Evolutionary conservation across 164 flowering plant genomes (phyloP), one percentile per base, ranked within the genome.

Genomic region (Platanus orientalis): DNA sequence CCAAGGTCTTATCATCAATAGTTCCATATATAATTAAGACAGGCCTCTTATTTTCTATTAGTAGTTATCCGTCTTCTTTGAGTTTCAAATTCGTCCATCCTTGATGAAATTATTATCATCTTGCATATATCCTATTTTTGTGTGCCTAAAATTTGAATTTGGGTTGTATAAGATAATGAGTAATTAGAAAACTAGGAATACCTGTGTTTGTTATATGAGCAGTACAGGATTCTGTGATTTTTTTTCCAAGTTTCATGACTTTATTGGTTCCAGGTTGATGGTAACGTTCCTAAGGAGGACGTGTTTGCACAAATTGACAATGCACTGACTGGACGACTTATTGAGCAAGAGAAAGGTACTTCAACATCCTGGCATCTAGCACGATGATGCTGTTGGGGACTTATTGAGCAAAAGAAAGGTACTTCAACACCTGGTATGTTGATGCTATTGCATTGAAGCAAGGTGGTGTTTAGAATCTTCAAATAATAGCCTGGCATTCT

Each of bases 241-340:
- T 7, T 36, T 4, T 36, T 56, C 7, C 1, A 16, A 17, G 0
- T 54, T 67, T 21, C 4, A 9, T 16, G 1, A 49, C 21, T 45
- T 36, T 28, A 48, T 48, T 62, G 17, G 45, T 57, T 36, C 42
- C 81, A 91, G 95, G 71, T 88, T 25, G 70, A 88, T 63, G 94
- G 97, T 68, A 80, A 66, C 71, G 76, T 34, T 42, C 7, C 80
- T 11, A 85, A 83, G 72, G 84, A 80, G 39, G 84, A 78, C 2
- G 91, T 86, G 34, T 88, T 86, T 69, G 72, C 75, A 27, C 79
- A 87, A 62, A 83, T 89, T 51, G 88, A 88, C 26, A 44, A 28
- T 57, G 83, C 81, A 24, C 66, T 87, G 53, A 49, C 80, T n/a
- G 54, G 70, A 23, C 77, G 70, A 23, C 77, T 84, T 56, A 50